A percentile compares a stretch with the other conserved stretches of the same genome.
These are phyloP conservation scores for Apiospora rasikravindrae DNA, from an alignment of 2,329 filamentous ascomycete genomes.

Conservation along the genomic window DNA sequence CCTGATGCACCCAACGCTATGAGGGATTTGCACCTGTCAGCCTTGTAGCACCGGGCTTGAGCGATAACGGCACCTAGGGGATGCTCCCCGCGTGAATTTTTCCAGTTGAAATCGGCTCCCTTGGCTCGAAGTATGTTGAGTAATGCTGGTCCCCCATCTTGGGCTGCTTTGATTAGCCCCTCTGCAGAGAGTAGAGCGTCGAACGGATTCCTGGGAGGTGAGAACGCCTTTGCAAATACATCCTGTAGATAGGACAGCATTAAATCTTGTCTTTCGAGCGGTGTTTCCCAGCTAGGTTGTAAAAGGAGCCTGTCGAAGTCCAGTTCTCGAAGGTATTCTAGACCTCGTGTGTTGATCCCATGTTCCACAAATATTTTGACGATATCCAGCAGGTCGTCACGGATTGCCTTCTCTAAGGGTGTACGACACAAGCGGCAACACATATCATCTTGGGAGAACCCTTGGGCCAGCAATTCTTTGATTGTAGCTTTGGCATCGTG, in stretches of 20 bases:
- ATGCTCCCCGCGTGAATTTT: neutral
- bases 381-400: too few relatives aligned
- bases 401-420: neutral
- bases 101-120: conserved; percentile 1
- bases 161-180: neutral
- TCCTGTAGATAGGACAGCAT: neutral
- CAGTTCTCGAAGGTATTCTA: neutral
- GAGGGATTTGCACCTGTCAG: neutral
- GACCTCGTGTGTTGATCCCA: neutral
- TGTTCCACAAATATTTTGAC: neutral
- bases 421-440: neutral
- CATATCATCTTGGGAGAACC: neutral
- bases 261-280: too few relatives aligned
- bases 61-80: neutral
- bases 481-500: neutral
- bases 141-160: neutral
- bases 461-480: neutral
- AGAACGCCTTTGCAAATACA: neutral
- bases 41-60: too few relatives aligned
- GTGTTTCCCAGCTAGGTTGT: neutral
- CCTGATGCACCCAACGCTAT: neutral
- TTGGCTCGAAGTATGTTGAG: neutral
- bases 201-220: neutral
- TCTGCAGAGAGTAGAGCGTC: neutral
- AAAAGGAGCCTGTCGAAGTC: neutral